Evolutionary conservation across 306 rosid genomes (phyloP).

Genomic region (Cucurbita pepo): DNA sequence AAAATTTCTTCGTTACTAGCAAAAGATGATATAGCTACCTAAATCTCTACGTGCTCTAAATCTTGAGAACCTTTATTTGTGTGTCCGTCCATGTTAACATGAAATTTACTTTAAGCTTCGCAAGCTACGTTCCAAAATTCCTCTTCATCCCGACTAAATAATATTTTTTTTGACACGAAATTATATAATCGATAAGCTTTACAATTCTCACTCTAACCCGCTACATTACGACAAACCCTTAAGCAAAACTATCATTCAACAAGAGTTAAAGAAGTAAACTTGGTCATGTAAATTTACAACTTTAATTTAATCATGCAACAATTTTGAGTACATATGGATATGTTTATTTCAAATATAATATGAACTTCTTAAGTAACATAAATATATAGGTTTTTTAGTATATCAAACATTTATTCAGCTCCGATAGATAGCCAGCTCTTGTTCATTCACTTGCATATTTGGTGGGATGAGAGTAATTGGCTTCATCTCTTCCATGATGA

Average conservation of each 20-base stretch:
- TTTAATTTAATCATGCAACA: neutral
- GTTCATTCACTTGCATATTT: constrained; percentile 18
- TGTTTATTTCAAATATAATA: neutral
- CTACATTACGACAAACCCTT: no score
- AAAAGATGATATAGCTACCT: neutral
- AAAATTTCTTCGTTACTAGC: no score
- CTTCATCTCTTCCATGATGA: constrained; percentile 23
- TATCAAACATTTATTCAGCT: neutral
- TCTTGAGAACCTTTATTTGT: neutral
- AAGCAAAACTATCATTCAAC: no score
- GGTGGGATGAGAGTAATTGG: constrained; percentile 24
- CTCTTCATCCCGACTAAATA: no score
- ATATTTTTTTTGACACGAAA: no score
- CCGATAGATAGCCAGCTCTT: neutral
- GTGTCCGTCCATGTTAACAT: neutral
- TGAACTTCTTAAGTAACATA: neutral
- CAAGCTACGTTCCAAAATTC: no score
- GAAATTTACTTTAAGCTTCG: neutral
- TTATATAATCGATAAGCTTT: no score
- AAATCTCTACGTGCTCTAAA: neutral
- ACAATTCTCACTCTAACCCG: no score
- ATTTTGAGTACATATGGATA: neutral
- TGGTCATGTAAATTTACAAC: neutral
- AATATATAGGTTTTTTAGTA: neutral
- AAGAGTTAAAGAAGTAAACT: neutral